Conservation (phyloP, 306 rosid genomes). For the Cucumis cinereus region DNA sequence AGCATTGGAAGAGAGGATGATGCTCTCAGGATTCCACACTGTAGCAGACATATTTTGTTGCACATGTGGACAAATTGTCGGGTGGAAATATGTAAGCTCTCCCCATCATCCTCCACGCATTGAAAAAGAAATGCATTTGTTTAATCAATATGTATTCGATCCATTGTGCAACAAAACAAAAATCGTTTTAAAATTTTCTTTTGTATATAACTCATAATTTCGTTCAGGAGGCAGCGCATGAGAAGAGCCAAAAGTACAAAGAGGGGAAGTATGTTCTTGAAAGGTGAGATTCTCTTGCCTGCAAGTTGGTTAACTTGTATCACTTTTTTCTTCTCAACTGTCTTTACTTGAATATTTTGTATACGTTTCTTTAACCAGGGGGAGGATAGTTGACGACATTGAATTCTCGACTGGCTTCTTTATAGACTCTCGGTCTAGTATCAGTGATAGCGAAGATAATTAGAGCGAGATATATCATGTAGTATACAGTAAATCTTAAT, state of each 20-base stretch:
- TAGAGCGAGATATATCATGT: slow-evolving; percentile 15
- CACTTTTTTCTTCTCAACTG: not conserved
- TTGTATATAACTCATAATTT: not conserved
- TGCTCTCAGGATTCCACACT: slow-evolving; percentile 76
- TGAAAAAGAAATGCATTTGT: not conserved
- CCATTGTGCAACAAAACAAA: not conserved
- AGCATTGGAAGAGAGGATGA: slow-evolving; percentile 52
- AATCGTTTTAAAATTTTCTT: not conserved
- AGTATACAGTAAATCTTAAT: not conserved
- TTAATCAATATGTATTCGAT: not conserved
- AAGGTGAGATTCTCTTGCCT: slow-evolving; percentile 34
- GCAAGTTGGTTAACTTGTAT: not conserved
- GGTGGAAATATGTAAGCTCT: slow-evolving; percentile 83
- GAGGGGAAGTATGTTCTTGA: slow-evolving; percentile 93
- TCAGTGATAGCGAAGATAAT: slow-evolving; percentile 66
- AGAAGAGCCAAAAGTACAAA: slow-evolving; percentile 73
- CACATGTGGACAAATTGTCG: slow-evolving; percentile 80
- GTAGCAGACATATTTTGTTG: slow-evolving; percentile 85
- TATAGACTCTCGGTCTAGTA: slow-evolving; percentile 34
- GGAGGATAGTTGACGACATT: slow-evolving; percentile 59
- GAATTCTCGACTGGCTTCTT: slow-evolving; percentile 53
- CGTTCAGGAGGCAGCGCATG: slow-evolving; percentile 65
- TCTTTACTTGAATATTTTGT: not conserved
- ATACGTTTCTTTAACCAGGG: slow-evolving; percentile 29
- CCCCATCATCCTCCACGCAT: not conserved